A percentile compares a stretch with the other conserved stretches of the same genome.
Conservation (phyloP, 73 alveolate genomes). For the Halteria grandinella region DNA sequence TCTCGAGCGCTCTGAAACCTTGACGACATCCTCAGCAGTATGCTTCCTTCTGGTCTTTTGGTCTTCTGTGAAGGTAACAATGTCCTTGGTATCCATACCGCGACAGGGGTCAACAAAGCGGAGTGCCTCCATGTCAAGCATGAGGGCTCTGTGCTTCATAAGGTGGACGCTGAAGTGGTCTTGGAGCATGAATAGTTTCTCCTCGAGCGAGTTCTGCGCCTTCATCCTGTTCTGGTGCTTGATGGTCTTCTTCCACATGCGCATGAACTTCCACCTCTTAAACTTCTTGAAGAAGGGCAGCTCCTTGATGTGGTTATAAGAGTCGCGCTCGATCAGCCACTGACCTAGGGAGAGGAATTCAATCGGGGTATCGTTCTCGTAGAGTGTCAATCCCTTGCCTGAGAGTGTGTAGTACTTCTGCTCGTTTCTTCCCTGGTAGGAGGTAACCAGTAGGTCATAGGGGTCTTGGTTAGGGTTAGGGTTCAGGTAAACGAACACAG, state of each 20-base stretch:
- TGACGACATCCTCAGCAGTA: constrained; percentile 58
- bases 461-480: constrained; percentile 54
- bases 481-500: constrained; percentile 59
- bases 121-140: constrained; percentile 78
- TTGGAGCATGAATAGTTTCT: constrained; percentile 73
- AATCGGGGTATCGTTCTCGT: constrained; percentile 70
- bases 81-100: constrained; percentile 54
- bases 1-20: constrained; percentile 58
- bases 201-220: constrained; percentile 68
- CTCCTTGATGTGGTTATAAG: constrained; percentile 77
- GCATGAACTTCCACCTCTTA: constrained; percentile 81
- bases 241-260: constrained; percentile 82
- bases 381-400: constrained; percentile 77
- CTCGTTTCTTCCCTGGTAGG: constrained; percentile 43
- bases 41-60: constrained; percentile 52
- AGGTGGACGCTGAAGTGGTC: constrained; percentile 68
- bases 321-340: constrained; percentile 80
- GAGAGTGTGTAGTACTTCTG: constrained; percentile 71
- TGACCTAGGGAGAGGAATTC: constrained; percentile 77
- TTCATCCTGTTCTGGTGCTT: constrained; percentile 67
- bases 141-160: constrained; percentile 67
- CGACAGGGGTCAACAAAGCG: constrained; percentile 69
- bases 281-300: constrained; percentile 78
- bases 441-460: constrained; percentile 50
- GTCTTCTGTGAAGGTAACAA: constrained; percentile 65